These are phyloP conservation scores for Clarireedia hainanense DNA, from an alignment of 2,329 filamentous ascomycete species.

Conservation along the genomic window DNA sequence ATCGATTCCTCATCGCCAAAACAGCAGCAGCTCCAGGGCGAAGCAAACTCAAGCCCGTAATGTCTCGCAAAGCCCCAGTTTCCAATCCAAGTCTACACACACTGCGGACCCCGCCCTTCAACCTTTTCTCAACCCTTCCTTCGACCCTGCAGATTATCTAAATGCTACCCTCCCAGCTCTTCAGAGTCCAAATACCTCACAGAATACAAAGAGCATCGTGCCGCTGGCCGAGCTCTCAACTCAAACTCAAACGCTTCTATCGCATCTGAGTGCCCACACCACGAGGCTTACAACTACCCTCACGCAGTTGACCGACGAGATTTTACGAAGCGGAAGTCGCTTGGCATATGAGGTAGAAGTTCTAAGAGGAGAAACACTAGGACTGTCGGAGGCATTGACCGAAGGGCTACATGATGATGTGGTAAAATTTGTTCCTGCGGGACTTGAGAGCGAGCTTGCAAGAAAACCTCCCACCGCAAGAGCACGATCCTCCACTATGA, in stretches of 20 bases:
- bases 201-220: conserved; percentile 30
- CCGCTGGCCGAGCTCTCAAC: conserved; percentile 70
- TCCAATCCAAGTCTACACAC: conserved; percentile 43
- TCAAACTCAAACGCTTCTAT: conserved; percentile 76
- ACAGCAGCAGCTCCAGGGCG: conserved; percentile 20
- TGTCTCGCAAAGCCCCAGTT: conserved; percentile 1
- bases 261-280: conserved; percentile 82
- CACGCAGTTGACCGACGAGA: conserved; percentile 89
- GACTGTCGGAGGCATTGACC: conserved; percentile 70
- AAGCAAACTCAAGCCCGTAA: conserved; percentile 10
- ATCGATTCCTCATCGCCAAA: conserved; percentile 19
- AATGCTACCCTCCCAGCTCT: conserved; percentile 71
- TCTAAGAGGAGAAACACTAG: conserved; percentile 75
- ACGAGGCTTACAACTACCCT: conserved; percentile 72
- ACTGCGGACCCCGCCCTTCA: conserved; percentile 64
- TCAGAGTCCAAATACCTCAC: conserved; percentile 29
- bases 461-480: conserved; percentile 18
- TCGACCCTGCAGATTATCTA: conserved; percentile 79
- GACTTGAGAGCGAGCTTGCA: conserved; percentile 25
- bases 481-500: conserved; percentile 20
- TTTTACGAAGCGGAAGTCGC: conserved; percentile 77
- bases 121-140: conserved; percentile 67
- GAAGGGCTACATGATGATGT: conserved; percentile 68
- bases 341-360: conserved; percentile 94
- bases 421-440: conserved; percentile 57